Conservation (phyloP, 306 rosid genomes). For the Sindora glabra region DNA sequence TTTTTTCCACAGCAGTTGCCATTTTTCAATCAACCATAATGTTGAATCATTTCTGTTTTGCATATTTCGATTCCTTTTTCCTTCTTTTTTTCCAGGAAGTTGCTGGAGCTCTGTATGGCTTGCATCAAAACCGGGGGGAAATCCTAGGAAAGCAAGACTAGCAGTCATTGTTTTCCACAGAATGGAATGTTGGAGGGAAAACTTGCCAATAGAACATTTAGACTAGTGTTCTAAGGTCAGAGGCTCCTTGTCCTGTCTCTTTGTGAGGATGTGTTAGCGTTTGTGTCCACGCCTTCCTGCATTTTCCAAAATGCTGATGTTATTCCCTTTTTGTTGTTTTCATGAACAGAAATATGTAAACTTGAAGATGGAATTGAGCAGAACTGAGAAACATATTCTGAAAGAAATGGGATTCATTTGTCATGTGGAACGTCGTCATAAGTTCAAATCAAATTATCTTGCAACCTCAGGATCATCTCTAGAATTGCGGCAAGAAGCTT, state of each 20-base stretch:
- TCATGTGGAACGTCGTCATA: constrained; percentile 98
- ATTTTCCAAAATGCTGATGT: too few species aligned
- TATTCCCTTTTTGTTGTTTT: background rate
- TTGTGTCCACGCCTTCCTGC: too few species aligned
- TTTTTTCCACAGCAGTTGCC: too few species aligned
- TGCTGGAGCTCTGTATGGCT: constrained; percentile 93
- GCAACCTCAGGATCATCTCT: constrained; percentile 79
- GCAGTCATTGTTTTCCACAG: constrained; percentile 83
- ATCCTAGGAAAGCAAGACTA: constrained; percentile 87
- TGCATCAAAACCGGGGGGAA: constrained; percentile 92
- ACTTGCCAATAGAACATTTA: constrained; percentile 65
- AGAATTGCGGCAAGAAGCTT: constrained; percentile 91
- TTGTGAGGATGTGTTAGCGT: too few species aligned
- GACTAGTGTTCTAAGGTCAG: constrained; percentile 78
- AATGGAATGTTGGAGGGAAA: constrained; percentile 95
- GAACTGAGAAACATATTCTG: constrained; percentile 93
- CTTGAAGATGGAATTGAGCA: constrained; percentile 77
- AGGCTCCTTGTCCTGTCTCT: constrained; percentile 8
- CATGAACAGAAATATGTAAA: constrained; percentile 67
- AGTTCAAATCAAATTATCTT: constrained; percentile 90
- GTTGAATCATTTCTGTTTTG: too few species aligned
- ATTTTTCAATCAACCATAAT: too few species aligned
- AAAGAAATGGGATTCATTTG: constrained; percentile 99
- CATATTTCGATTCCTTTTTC: too few species aligned
- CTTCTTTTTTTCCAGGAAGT: constrained; percentile 58